These are phyloP conservation scores for Phlyctochytrium planicorne DNA, from an alignment of 192 early-diverging fungal species.

Conservation along the genomic window DNA sequence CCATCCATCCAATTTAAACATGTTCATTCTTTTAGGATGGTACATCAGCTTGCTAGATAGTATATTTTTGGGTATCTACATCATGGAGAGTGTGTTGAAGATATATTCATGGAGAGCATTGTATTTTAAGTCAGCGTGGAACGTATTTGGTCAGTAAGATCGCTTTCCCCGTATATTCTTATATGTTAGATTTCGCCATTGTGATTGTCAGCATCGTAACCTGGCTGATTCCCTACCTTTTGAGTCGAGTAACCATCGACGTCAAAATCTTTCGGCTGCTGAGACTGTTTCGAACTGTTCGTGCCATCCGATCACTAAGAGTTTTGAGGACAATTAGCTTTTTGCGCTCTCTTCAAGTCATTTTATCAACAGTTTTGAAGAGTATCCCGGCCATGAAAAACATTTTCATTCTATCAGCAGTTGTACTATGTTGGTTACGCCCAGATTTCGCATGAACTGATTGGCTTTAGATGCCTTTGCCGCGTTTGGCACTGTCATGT, in stretches of 20 bases:
- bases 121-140: conserved; percentile 38
- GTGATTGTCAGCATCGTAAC: conserved; percentile 17
- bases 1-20: not conserved
- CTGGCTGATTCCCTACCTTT: conserved; percentile 29
- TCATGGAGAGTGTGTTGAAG: conserved; percentile 31
- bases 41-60: conserved; percentile 29
- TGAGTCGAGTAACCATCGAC: conserved; percentile 20
- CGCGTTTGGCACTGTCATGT: conserved; percentile 29
- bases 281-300: conserved; percentile 28
- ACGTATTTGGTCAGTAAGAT: conserved; percentile 27
- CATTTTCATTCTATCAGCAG: conserved; percentile 29
- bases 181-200: conserved; percentile 25
- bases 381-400: conserved; percentile 45
- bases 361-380: conserved; percentile 35
- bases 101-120: conserved; percentile 25
- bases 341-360: conserved; percentile 36
- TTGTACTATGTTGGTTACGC: conserved; percentile 32
- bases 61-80: conserved; percentile 39
- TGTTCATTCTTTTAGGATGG: conserved; percentile 29
- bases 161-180: not conserved
- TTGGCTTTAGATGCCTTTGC: conserved; percentile 35
- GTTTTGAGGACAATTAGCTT: conserved; percentile 32
- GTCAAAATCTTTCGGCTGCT: conserved; percentile 28
- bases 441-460: not conserved
- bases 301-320: conserved; percentile 29